A percentile compares a stretch with the other conserved stretches of the same genome.
Evolutionary conservation across 306 rosid genomes (phyloP).

Genomic region (Phaseolus lunatus): DNA sequence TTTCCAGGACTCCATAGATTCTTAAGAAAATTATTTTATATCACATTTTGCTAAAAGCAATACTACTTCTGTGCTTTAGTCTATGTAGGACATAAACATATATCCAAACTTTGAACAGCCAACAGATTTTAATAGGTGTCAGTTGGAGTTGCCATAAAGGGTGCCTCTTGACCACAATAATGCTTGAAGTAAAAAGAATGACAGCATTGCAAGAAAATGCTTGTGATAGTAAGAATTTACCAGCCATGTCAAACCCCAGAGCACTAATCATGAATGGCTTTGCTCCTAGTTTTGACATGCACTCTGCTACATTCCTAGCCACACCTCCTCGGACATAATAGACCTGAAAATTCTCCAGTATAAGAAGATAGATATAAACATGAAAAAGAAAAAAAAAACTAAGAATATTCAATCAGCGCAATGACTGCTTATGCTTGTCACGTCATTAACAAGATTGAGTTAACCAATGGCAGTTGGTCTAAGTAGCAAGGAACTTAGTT

Average conservation of each 20-base stretch:
- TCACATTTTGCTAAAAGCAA: background rate
- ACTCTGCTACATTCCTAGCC: conserved; percentile 92
- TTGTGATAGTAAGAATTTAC: conserved; percentile 47
- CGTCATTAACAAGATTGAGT: conserved; percentile 10
- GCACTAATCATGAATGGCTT: conserved; percentile 88
- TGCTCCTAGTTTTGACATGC: conserved; percentile 87
- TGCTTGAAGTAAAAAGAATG: background rate
- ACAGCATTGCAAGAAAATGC: conserved; percentile 6
- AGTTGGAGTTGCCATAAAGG: conserved; percentile 17
- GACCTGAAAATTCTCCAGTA: conserved; percentile 58
- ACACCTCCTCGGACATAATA: conserved; percentile 83
- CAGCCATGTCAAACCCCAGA: conserved; percentile 84
- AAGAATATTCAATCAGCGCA: conserved; percentile 1
- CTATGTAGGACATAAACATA: background rate
- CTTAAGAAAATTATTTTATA: conserved; percentile 11
- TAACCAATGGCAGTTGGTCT: background rate
- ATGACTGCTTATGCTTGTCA: background rate
- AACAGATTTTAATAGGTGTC: background rate
- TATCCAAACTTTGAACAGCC: conserved; percentile 36
- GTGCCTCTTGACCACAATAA: conserved; percentile 11
- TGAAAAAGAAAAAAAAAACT: background rate
- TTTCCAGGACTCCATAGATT: conserved; percentile 24
- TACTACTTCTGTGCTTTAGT: background rate
- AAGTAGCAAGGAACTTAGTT: background rate
- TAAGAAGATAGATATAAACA: conserved; percentile 26